Evolutionary conservation across 2,329 filamentous ascomycete species (phyloP).

Genomic region (Cordyceps fumosorosea): DNA sequence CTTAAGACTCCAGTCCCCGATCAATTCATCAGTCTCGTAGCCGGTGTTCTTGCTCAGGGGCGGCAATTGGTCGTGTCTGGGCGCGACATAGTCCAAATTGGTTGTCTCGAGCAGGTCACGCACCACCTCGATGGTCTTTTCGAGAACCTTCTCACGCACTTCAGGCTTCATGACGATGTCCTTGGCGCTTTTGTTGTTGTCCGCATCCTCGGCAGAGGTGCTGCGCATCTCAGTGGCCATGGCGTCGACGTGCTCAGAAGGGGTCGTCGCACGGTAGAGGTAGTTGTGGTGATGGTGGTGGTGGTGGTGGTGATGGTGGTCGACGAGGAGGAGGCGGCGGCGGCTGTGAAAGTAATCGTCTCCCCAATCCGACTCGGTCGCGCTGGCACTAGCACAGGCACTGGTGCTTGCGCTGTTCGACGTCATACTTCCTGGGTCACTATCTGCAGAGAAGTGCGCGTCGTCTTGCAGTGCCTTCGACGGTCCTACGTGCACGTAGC

Average conservation of each 20-base stretch:
- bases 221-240: not conserved
- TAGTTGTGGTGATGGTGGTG: not conserved
- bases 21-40: not conserved
- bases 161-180: not conserved
- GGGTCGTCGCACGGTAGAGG: not conserved
- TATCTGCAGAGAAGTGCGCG: not conserved
- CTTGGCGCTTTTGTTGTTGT: not conserved
- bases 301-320: not conserved
- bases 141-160: not conserved
- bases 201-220: not conserved
- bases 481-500: not conserved
- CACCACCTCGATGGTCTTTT: not conserved
- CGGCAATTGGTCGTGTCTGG: too few species aligned
- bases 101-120: not conserved
- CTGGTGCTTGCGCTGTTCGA: constrained; percentile 2
- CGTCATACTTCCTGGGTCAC: constrained; percentile 1
- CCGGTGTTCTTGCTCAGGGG: not conserved
- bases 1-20: not conserved
- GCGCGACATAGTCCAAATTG: too few species aligned
- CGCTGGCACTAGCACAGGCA: not conserved
- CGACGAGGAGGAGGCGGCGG: not conserved
- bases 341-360: not conserved
- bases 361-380: not conserved
- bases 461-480: not conserved
- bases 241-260: not conserved